Percentiles rank a stretch among this genome's conserved stretches.
These are phyloP conservation scores for Penicillium longicatenatum DNA, from an alignment of 495 filamentous ascomycete species.

Conservation along the genomic window DNA sequence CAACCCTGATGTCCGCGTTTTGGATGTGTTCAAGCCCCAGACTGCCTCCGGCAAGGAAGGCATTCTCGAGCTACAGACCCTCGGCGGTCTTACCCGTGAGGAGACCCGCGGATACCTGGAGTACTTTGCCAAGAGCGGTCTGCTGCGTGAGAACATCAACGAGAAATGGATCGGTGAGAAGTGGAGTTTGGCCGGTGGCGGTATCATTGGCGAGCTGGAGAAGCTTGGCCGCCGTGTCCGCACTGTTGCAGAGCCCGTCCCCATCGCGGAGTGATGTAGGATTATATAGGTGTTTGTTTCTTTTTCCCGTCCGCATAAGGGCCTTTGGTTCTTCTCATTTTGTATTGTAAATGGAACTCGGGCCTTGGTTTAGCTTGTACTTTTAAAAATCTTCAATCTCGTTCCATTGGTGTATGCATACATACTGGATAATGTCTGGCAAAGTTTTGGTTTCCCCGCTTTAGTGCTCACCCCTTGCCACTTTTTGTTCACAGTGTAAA, in stretches of 20 bases:
- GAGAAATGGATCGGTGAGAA: slow-evolving; percentile 77
- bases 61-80: slow-evolving; percentile 55
- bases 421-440: too few relatives aligned
- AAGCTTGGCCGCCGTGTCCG: slow-evolving; percentile 57
- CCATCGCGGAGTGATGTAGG: slow-evolving; percentile 15
- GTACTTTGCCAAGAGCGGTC: slow-evolving; percentile 87
- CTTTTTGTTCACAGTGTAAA: too few relatives aligned
- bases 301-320: slow-evolving; percentile 11
- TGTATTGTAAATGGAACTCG: slow-evolving; percentile 31
- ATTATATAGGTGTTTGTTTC: slow-evolving; percentile 13
- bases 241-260: slow-evolving; percentile 25
- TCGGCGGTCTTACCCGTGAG: slow-evolving; percentile 67
- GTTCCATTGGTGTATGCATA: slow-evolving; percentile 39
- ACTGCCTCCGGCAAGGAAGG: slow-evolving; percentile 31
- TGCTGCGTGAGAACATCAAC: slow-evolving; percentile 68
- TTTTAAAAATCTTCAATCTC: slow-evolving; percentile 34
- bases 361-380: slow-evolving; percentile 27
- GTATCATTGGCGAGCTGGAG: slow-evolving; percentile 84
- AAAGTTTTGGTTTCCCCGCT: too few relatives aligned
- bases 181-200: slow-evolving; percentile 79
- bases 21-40: slow-evolving; percentile 47
- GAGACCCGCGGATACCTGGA: slow-evolving; percentile 85
- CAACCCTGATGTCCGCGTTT: slow-evolving; percentile 66
- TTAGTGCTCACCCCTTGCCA: too few relatives aligned
- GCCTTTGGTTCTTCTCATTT: background rate